These are phyloP conservation scores for Lentinus brumalis DNA, from an alignment of 768 basidiomycete species.

Conservation along the genomic window DNA sequence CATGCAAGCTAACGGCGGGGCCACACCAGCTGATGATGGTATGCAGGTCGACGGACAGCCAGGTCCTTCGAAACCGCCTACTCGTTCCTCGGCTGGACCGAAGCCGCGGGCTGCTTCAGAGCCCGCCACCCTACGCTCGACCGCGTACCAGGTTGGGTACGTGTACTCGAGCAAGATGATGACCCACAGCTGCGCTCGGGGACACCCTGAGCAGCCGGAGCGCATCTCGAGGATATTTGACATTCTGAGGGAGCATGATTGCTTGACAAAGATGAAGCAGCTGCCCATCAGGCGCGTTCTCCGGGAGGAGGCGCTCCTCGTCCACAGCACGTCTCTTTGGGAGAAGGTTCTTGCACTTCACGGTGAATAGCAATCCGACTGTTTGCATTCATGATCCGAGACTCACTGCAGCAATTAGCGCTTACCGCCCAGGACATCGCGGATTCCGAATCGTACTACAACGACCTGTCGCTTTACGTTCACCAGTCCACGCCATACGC, in stretches of 20 bases:
- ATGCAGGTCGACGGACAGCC: slow-evolving; percentile 1
- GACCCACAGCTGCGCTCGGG: slow-evolving; percentile 68
- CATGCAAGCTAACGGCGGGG: slow-evolving; percentile 2
- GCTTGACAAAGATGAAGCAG: slow-evolving; percentile 72
- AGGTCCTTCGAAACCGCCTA: neutral
- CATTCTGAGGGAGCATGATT: slow-evolving; percentile 57
- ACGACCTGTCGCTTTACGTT: slow-evolving; percentile 90
- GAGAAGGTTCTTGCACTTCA: slow-evolving; percentile 81
- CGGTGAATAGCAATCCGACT: slow-evolving; percentile 47
- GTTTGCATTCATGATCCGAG: slow-evolving; percentile 3
- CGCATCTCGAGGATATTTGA: slow-evolving; percentile 80
- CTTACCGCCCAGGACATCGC: slow-evolving; percentile 75
- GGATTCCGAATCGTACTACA: slow-evolving; percentile 82
- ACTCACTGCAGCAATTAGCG: slow-evolving; percentile 40
- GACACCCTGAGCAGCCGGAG: slow-evolving; percentile 77
- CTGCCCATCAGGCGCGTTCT: slow-evolving; percentile 75
- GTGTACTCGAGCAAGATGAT: slow-evolving; percentile 90
- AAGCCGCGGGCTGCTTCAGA: slow-evolving; percentile 8
- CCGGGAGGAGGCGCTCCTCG: slow-evolving; percentile 80
- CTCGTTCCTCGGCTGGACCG: neutral
- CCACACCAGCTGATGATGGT: neutral
- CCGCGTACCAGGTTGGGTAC: slow-evolving; percentile 64
- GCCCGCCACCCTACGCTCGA: slow-evolving; percentile 10
- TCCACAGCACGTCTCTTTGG: slow-evolving; percentile 93
- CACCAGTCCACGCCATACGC: slow-evolving; percentile 81